Conservation (phyloP, 2,329 filamentous ascomycete genomes). For the Elsinoe fawcettii region DNA sequence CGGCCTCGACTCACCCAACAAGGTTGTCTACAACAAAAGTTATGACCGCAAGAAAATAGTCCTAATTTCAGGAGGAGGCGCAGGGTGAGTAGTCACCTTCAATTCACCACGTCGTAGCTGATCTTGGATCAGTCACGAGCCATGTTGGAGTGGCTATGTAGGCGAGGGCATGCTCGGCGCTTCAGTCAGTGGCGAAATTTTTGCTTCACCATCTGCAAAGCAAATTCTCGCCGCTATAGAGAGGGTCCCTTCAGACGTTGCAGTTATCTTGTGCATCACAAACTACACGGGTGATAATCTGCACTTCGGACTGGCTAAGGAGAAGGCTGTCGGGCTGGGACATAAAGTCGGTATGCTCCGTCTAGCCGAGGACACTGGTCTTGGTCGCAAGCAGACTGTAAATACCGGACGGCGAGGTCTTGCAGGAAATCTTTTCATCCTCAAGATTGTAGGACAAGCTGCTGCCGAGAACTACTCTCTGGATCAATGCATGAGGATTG, state of each 20-base stretch:
- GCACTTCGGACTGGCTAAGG: conserved; percentile 42
- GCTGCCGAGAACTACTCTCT: conserved; percentile 38
- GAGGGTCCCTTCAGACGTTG: conserved; percentile 39
- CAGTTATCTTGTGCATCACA: conserved; percentile 42
- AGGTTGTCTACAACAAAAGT: conserved; percentile 41
- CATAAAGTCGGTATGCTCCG: conserved; percentile 41
- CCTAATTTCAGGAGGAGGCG: conserved; percentile 41
- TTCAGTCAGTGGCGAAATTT: conserved; percentile 43
- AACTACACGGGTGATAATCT: conserved; percentile 46
- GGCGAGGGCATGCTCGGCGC: conserved; percentile 43
- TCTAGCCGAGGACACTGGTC: conserved; percentile 42
- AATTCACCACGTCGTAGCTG: background rate
- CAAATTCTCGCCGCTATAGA: conserved; percentile 44
- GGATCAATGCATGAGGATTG: conserved; percentile 39
- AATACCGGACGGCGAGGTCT: conserved; percentile 44
- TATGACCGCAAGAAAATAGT: conserved; percentile 39
- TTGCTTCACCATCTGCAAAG: conserved; percentile 41
- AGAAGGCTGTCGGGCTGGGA: conserved; percentile 39
- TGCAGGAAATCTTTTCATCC: conserved; percentile 44
- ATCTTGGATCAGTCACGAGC: conserved; percentile 33
- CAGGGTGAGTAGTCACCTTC: conserved; percentile 24
- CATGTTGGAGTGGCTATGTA: conserved; percentile 43
- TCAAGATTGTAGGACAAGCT: conserved; percentile 42
- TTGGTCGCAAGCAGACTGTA: conserved; percentile 42
- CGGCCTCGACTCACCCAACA: conserved; percentile 39